phyloP scores from a whole-genome alignment of 495 filamentous ascomycete genomes.

The Tetracladium setigerum region DNA sequence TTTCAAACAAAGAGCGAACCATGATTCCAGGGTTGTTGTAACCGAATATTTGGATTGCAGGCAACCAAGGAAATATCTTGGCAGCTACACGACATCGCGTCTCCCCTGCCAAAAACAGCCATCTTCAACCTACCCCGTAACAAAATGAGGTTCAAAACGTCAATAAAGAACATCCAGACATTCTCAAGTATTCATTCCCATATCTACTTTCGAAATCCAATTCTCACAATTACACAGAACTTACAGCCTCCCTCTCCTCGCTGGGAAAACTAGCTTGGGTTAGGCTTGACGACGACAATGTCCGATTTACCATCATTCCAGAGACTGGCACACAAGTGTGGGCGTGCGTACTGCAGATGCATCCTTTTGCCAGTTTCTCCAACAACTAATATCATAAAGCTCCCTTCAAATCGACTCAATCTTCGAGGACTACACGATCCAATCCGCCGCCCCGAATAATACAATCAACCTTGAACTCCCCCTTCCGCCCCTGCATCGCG shows the following conservation, averaged over 20 bases:
- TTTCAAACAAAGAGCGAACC: no score
- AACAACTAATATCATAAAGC: slow-evolving; percentile 20
- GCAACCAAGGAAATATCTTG: no score
- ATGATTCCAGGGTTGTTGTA: no score
- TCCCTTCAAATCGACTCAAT: slow-evolving; percentile 65
- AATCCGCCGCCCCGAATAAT: slow-evolving; percentile 71
- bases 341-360: slow-evolving; percentile 56
- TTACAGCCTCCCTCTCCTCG: slow-evolving; percentile 76
- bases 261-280: slow-evolving; percentile 93
- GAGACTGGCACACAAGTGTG: slow-evolving; percentile 93
- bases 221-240: slow-evolving; percentile 43
- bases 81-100: slow-evolving; percentile 1
- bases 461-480: slow-evolving; percentile 95
- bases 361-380: not conserved
- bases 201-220: not conserved
- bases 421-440: slow-evolving; percentile 81
- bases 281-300: slow-evolving; percentile 72
- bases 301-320: slow-evolving; percentile 92
- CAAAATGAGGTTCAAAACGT: slow-evolving; percentile 72
- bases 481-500: slow-evolving; percentile 68
- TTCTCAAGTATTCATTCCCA: slow-evolving; percentile 63
- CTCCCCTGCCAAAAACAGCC: slow-evolving; percentile 1
- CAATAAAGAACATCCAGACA: slow-evolving; percentile 71
- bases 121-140: not conserved
- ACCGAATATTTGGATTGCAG: no score